A percentile compares a stretch with the other conserved stretches of the same genome.
phyloP scores from a whole-genome alignment of 192 early-diverging fungal species.

The Obelidium mucronatum region DNA sequence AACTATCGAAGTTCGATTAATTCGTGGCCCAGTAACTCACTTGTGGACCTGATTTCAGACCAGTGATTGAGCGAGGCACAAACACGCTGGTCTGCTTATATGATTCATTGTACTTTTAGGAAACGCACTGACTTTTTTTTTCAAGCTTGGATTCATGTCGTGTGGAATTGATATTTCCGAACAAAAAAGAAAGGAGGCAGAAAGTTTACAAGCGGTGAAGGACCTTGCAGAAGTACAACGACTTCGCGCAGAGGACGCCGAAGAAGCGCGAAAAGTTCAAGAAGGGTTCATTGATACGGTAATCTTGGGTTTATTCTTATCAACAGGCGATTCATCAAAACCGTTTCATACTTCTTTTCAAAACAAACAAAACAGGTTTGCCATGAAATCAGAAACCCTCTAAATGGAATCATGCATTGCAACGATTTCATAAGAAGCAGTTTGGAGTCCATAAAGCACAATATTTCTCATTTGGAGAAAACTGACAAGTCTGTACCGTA shows the following conservation, averaged over 20 bases:
- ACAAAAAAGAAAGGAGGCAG: neutral
- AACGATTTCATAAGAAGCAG: constrained; percentile 34
- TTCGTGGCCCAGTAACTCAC: neutral
- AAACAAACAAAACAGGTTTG: constrained; percentile 36
- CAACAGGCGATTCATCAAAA: too few species aligned
- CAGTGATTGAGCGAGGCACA: neutral
- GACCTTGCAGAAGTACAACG: neutral
- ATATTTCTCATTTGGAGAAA: constrained; percentile 13
- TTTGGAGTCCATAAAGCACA: constrained; percentile 29
- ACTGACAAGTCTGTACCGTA: neutral
- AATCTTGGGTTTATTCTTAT: neutral
- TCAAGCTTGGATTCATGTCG: neutral
- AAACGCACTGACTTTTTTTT: neutral
- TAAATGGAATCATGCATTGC: constrained; percentile 39
- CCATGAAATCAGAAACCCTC: constrained; percentile 48
- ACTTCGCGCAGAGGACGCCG: neutral
- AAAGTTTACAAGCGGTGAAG: neutral
- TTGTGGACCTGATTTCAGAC: neutral
- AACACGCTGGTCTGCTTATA: neutral
- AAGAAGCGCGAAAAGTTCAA: constrained; percentile 4
- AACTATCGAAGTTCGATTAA: neutral
- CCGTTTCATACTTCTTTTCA: too few species aligned
- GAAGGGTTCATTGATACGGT: constrained; percentile 10
- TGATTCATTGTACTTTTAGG: neutral
- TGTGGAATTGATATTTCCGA: neutral